Evolutionary conservation across 177 flowering plant genomes (phyloP), one percentile per base, ranked within the genome.

Genomic region (Vitis hybrid): DNA sequence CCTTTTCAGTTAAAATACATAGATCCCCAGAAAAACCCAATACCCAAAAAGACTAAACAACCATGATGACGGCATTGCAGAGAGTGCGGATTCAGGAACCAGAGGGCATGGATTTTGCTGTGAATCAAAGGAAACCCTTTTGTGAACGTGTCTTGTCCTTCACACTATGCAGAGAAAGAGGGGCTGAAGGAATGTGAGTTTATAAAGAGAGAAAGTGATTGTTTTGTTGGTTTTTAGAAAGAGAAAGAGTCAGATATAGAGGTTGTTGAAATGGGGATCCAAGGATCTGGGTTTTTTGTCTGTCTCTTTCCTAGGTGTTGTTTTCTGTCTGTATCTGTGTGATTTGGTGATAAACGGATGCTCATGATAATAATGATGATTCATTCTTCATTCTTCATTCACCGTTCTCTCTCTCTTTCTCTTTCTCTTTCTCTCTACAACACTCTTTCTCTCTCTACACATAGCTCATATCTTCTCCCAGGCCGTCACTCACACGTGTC

Each of bases 91-190:
- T 66, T 63, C 71, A 68, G 71, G 74, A 75, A 63, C 63, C 58
- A 74, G 66, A 63, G 66, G 72, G 53, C 52, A 73, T 70, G 72
- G 56, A 71, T 77, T 67, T 82, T 80, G 81, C 85, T 71, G 82
- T 73, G 80, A 62, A 66, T 77, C 46, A 41, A 84, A 78, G 85
- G 66, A 77, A 84, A 65, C 54, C 67, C 58, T 53, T 62, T 55
- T 5, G 30, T 70, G 66, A 53, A 69, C 11, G 27, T 82, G 74
- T 66, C 88, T 81, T 85, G 51, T 53, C 69, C 67, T 60, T 56
- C 76, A 83, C 88, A 77, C 83, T 79, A 52, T 5, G 32, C 2
- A 73, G 11, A 51, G 32, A 55, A 18, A 57, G 72, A 78, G 63
- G 66, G 59, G 71, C 64, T 20, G 61, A 67, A 58, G 17, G 69